These are phyloP conservation scores for Achlya hypogyna DNA, from an alignment of 352 stramenopile genomes.

Conservation along the genomic window DNA sequence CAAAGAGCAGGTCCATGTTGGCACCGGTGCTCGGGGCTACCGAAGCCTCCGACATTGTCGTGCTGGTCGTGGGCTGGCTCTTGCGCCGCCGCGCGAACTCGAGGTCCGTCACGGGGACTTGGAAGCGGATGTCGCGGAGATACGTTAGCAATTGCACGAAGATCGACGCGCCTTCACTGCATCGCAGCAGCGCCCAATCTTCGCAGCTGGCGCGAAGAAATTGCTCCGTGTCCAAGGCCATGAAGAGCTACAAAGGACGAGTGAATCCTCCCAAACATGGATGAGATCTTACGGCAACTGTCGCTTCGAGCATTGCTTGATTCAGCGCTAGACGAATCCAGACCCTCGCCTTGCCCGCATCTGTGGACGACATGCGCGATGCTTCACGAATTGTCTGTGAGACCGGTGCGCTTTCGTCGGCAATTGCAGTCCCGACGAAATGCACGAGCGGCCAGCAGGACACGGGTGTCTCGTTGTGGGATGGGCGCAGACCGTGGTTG, in stretches of 20 bases:
- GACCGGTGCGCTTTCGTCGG: background rate
- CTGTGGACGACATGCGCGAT: conserved; percentile 23
- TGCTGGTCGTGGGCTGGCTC: background rate
- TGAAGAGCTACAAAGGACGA: background rate
- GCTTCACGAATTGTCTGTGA: background rate
- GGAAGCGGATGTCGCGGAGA: conserved; percentile 57
- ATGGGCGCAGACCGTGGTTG: conserved; percentile 2
- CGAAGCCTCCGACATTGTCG: background rate
- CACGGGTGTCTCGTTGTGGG: background rate
- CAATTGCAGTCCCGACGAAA: conserved; percentile 4
- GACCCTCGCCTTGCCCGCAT: conserved; percentile 52
- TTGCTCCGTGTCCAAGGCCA: conserved; percentile 29
- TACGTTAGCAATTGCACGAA: conserved; percentile 73
- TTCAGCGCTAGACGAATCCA: conserved; percentile 78
- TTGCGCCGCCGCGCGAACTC: conserved; percentile 13
- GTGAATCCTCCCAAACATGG: background rate
- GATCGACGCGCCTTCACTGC: conserved; percentile 51
- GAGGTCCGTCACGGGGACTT: conserved; percentile 47
- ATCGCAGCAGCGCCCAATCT: conserved; percentile 72
- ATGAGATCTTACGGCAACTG: conserved; percentile 40
- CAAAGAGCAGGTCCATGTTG: conserved; percentile 13
- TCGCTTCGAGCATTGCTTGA: conserved; percentile 68
- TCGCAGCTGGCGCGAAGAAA: conserved; percentile 69
- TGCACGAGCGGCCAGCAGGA: conserved; percentile 10
- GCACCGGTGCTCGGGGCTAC: background rate